A percentile compares a stretch with the other conserved stretches of the same genome.
These are phyloP conservation scores for Scheffersomyces parashehatae DNA, from an alignment of 1,139 yeast species.

Conservation along the genomic window DNA sequence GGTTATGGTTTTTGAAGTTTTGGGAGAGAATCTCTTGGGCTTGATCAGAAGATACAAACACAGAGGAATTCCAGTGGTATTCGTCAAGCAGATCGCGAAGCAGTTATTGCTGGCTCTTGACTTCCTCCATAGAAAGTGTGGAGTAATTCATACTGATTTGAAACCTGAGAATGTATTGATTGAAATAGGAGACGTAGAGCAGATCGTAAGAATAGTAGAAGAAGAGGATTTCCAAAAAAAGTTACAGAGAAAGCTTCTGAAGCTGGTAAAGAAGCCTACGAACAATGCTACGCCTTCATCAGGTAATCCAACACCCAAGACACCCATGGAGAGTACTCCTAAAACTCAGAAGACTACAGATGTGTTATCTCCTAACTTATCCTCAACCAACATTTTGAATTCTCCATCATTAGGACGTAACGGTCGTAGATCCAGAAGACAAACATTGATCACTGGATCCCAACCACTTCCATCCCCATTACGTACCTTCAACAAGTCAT, in stretches of 20 bases:
- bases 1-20: conserved; percentile 46
- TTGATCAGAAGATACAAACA: conserved; percentile 39
- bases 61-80: conserved; percentile 38
- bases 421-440: conserved; percentile 65
- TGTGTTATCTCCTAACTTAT: conserved; percentile 1
- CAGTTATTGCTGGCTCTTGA: conserved; percentile 41
- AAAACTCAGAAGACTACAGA: background rate
- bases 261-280: conserved; percentile 2
- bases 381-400: conserved; percentile 3
- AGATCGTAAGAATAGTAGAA: conserved; percentile 34
- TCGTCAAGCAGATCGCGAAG: conserved; percentile 39
- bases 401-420: conserved; percentile 46
- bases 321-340: conserved; percentile 1
- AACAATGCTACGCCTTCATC: conserved; percentile 6
- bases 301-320: conserved; percentile 7
- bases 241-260: conserved; percentile 10
- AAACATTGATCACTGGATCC: conserved; percentile 80
- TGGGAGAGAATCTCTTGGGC: conserved; percentile 44
- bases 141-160: conserved; percentile 46
- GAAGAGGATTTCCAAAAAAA: conserved; percentile 23
- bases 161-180: conserved; percentile 47
- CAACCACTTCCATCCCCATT: conserved; percentile 85
- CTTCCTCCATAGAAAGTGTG: conserved; percentile 42
- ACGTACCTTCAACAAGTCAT: conserved; percentile 25
- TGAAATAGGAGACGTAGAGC: conserved; percentile 40